Evolutionary conservation across 495 filamentous ascomycete species (phyloP).

Genomic region (Amphirosellinia nigrospora): DNA sequence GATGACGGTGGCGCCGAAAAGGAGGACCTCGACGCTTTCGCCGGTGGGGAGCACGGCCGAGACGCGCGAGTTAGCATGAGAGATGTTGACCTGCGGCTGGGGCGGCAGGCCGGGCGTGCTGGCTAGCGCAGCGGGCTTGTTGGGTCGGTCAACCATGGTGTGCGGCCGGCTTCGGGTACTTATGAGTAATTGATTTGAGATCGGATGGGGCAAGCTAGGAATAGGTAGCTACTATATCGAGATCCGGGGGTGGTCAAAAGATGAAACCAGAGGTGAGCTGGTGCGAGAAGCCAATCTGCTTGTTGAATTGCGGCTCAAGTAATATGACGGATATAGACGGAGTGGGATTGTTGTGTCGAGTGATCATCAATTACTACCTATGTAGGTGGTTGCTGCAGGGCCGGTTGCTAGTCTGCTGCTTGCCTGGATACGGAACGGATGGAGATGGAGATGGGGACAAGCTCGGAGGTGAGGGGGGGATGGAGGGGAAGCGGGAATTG

Average conservation of each 20-base stretch:
- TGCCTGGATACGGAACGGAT: background rate
- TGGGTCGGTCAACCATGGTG: slow-evolving; percentile 79
- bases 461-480: background rate
- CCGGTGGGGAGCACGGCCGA: slow-evolving; percentile 80
- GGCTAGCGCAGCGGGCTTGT: slow-evolving; percentile 80
- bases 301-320: slow-evolving; percentile 1
- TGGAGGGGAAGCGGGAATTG: slow-evolving; percentile 18
- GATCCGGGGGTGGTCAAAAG: background rate
- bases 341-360: background rate
- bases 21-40: slow-evolving; percentile 81
- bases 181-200: background rate
- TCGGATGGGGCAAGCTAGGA: background rate
- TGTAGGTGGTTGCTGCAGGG: slow-evolving; percentile 1
- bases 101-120: slow-evolving; percentile 68
- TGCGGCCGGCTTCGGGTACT: background rate
- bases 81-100: slow-evolving; percentile 71
- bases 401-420: slow-evolving; percentile 9
- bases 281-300: background rate
- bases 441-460: background rate
- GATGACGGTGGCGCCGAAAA: slow-evolving; percentile 90
- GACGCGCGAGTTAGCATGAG: slow-evolving; percentile 67
- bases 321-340: background rate
- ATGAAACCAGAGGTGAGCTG: background rate
- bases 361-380: slow-evolving; percentile 1
- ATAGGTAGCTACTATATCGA: background rate